phyloP scores from a whole-genome alignment of 345 rosid genomes.

The Clarkia xantiana region DNA sequence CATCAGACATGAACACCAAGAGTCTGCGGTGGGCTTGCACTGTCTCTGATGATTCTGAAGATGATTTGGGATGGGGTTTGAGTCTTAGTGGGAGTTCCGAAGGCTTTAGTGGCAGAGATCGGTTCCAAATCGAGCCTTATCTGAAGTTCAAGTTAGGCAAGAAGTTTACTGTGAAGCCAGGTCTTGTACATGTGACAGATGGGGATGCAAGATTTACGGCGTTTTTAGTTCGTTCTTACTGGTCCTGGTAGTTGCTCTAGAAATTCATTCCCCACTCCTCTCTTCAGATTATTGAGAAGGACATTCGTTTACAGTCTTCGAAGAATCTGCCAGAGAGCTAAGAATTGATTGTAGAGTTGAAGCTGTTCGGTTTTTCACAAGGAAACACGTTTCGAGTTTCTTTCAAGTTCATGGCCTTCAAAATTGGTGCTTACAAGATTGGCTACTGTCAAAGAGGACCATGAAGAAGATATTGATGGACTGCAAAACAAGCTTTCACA shows the following conservation, averaged over 20 bases:
- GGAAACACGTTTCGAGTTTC: too few species aligned
- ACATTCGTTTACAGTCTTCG: too few species aligned
- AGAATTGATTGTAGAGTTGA: too few species aligned
- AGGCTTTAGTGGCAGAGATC: constrained; percentile 25
- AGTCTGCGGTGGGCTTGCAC: constrained; percentile 44
- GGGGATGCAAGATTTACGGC: constrained; percentile 37
- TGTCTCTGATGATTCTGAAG: constrained; percentile 42
- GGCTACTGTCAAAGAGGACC: too few species aligned
- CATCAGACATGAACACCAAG: constrained; percentile 16
- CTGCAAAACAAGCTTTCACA: too few species aligned
- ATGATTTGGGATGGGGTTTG: constrained; percentile 67
- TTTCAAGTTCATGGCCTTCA: too few species aligned
- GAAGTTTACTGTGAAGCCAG: constrained; percentile 53
- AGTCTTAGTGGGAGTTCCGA: constrained; percentile 40
- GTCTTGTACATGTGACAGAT: constrained; percentile 40
- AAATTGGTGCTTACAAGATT: too few species aligned
- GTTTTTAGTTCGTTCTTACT: constrained; percentile 58
- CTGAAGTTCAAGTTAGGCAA: constrained; percentile 33
- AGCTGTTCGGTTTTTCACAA: too few species aligned
- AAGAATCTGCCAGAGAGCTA: too few species aligned
- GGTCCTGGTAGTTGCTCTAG: constrained; percentile 36
- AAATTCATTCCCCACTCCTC: too few species aligned
- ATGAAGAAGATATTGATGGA: too few species aligned
- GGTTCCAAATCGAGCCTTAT: constrained; percentile 54
- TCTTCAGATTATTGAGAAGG: too few species aligned